Evolutionary conservation across 2,329 filamentous ascomycete species (phyloP), one percentile per base, ranked within the genome.

Genomic region (Penicillium hesseltinei): DNA sequence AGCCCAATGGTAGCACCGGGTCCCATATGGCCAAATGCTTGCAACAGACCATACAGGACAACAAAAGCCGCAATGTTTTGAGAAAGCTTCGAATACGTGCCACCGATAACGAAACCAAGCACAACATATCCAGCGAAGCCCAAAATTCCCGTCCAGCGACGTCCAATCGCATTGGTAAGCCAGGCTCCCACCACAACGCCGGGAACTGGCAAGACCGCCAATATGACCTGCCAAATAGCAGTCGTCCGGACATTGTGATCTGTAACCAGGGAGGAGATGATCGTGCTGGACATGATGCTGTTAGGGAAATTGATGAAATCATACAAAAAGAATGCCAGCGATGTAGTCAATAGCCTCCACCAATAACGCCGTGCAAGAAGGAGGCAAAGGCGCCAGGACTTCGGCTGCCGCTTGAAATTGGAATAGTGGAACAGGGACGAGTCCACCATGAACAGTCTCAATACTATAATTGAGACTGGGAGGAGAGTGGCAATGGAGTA

Each of bases 251-350:
- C 64, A 47, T 73, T 68, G 39, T 66, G 57, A 19, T 70, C 69
- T 25, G 65, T 65, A 1, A 73, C 73, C 4, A 74, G 57, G 0
- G 66, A 70, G 36, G 72, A 62, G 44, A 73, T 70, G 39, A 74
- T 75, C 5, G 66, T 68, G 31, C 71, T 67, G 3, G 66, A 71
- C 69, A 75, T 73, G 59, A 74, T 73, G 27, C 66, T 70, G 39
- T 74, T 74, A 0, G 72, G 72, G 43, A 75, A 75, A 45, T 74
- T 75, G 58, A 74, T 69, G 25, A 74, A 74, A 43, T 74, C 72
- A 53, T 74, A 75, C 0, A 75, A 60, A 45, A 74, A 73, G 54
- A 73, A 75, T 0, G 72, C 71, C 3, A 68, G 47, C 2, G 71
- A 73, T 2, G 70, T 74, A 3, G 70, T 71, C 5, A 70, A 54